These are phyloP conservation scores for Trichoderma breve DNA, from an alignment of 2,329 filamentous ascomycete genomes.

Conservation along the genomic window DNA sequence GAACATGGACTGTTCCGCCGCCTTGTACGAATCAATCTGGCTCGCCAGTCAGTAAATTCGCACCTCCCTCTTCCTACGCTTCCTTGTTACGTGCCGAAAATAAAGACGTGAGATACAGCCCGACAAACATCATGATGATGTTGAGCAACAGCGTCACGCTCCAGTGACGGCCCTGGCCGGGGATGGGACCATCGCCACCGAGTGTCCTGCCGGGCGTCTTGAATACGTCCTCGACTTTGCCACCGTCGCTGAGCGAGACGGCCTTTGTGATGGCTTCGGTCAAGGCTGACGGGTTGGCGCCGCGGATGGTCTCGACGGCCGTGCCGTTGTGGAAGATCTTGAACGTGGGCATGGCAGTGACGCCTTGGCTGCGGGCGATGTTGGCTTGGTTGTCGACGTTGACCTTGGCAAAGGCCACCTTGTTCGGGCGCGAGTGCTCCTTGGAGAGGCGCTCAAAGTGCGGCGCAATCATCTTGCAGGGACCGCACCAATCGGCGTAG, in stretches of 20 bases:
- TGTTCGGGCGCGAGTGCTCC: constrained; percentile 75
- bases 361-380: constrained; percentile 72
- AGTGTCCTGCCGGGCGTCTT: constrained; percentile 57
- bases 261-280: constrained; percentile 73
- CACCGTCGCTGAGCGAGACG: constrained; percentile 50
- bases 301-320: constrained; percentile 72
- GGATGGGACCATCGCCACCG: constrained; percentile 39
- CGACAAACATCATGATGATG: constrained; percentile 44
- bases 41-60: constrained; percentile 27
- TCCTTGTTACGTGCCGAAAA: constrained; percentile 50
- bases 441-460: constrained; percentile 80
- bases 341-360: constrained; percentile 92
- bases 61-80: constrained; percentile 8
- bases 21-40: constrained; percentile 61
- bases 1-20: constrained; percentile 59
- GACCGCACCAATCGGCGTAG: constrained; percentile 92
- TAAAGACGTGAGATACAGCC: constrained; percentile 61
- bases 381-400: constrained; percentile 81
- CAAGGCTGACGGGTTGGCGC: constrained; percentile 75
- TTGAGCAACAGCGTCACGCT: constrained; percentile 48
- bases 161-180: constrained; percentile 25
- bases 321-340: constrained; percentile 78
- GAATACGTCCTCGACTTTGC: constrained; percentile 48
- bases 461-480: constrained; percentile 89
- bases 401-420: constrained; percentile 88